These are phyloP conservation scores for Avicennia marina DNA, from an alignment of 257 asterid species.

Conservation along the genomic window DNA sequence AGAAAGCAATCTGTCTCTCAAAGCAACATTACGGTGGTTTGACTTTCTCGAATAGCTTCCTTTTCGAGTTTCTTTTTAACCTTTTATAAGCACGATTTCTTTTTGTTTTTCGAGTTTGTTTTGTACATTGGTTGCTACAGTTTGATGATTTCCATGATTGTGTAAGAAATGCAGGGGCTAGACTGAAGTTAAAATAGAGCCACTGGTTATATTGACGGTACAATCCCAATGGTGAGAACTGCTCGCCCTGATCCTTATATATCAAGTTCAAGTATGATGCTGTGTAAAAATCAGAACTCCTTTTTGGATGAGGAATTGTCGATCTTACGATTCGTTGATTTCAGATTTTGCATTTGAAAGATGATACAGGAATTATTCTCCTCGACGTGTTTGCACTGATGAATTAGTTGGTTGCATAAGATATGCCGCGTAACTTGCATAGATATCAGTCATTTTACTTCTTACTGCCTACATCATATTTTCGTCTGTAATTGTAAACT, in stretches of 20 bases:
- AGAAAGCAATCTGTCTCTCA: not conserved
- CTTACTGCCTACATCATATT: too few relatives aligned
- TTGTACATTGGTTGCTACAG: not conserved
- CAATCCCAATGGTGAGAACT: slow-evolving; percentile 12
- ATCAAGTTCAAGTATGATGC: not conserved
- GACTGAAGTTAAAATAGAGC: slow-evolving; percentile 17
- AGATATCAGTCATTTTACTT: too few relatives aligned
- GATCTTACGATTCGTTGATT: too few relatives aligned
- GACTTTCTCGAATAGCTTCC: slow-evolving; percentile 4
- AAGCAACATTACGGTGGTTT: not conserved
- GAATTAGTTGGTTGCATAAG: too few relatives aligned
- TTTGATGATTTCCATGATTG: not conserved
- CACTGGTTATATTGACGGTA: not conserved
- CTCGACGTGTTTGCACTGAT: too few relatives aligned
- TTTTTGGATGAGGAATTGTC: too few relatives aligned
- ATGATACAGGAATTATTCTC: not conserved
- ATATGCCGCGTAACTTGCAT: too few relatives aligned
- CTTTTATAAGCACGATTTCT: not conserved
- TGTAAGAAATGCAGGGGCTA: slow-evolving; percentile 2
- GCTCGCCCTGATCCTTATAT: slow-evolving; percentile 2
- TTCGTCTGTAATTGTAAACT: too few relatives aligned
- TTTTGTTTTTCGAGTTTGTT: not conserved
- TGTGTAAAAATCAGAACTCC: too few relatives aligned
- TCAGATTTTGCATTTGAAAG: not conserved
- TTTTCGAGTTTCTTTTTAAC: not conserved